These are phyloP conservation scores for Phoenix dactylifera DNA, from an alignment of 176 grass and related monocot genomes.

Conservation along the genomic window DNA sequence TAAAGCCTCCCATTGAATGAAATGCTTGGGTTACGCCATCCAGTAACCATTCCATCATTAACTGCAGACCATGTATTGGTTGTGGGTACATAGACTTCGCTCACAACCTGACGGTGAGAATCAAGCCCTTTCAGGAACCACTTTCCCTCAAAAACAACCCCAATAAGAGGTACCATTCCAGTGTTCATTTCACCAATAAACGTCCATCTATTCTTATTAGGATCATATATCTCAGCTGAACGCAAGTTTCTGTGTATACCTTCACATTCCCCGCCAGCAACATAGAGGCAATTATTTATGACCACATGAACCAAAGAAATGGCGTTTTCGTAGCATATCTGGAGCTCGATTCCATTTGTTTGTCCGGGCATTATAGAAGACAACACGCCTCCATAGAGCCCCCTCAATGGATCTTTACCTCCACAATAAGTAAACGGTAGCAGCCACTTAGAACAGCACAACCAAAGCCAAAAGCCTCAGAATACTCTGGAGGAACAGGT, in stretches of 20 bases:
- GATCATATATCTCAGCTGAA: constrained; percentile 77
- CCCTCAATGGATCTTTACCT: constrained; percentile 62
- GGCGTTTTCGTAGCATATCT: constrained; percentile 77
- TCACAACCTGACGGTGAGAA: neutral
- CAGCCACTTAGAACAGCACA: constrained; percentile 67
- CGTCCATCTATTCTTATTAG: constrained; percentile 75
- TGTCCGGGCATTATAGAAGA: constrained; percentile 82
- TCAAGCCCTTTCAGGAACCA: constrained; percentile 8
- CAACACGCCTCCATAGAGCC: constrained; percentile 86
- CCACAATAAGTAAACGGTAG: constrained; percentile 89
- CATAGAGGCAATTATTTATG: constrained; percentile 78
- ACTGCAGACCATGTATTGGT: constrained; percentile 6
- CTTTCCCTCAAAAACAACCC: constrained; percentile 3
- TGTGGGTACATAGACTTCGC: constrained; percentile 2
- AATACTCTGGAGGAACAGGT: constrained; percentile 72
- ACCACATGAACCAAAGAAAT: constrained; percentile 88
- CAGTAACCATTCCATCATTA: neutral
- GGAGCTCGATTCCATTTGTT: constrained; percentile 94
- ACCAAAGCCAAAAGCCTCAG: constrained; percentile 71
- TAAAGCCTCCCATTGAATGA: constrained; percentile 10
- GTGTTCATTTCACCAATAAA: constrained; percentile 61
- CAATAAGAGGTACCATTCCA: neutral
- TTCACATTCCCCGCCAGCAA: constrained; percentile 91
- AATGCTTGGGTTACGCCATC: constrained; percentile 4
- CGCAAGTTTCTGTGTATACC: constrained; percentile 69